These are phyloP conservation scores for Eucalyptus erythrocorys DNA, from an alignment of 345 rosid species.

Conservation along the genomic window DNA sequence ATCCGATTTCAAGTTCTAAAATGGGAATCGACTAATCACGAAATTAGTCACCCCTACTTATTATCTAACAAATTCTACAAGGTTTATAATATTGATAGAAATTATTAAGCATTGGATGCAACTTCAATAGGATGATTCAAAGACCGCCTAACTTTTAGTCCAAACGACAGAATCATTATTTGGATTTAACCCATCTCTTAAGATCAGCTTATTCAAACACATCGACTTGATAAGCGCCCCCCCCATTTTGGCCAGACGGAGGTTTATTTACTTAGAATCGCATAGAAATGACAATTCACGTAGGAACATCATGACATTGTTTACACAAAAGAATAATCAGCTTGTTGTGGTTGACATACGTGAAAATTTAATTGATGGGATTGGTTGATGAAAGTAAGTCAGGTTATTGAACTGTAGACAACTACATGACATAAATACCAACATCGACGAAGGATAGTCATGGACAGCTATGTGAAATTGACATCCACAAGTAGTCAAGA, in stretches of 20 bases:
- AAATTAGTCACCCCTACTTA: background rate
- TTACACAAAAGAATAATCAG: background rate
- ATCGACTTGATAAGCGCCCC: no score
- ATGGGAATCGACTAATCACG: rapidly evolving
- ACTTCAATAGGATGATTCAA: background rate
- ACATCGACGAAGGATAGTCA: background rate
- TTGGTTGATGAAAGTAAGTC: background rate
- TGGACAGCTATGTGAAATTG: background rate
- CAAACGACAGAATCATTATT: background rate
- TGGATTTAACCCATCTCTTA: background rate
- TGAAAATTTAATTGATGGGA: background rate
- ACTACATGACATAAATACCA: no score
- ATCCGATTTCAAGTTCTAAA: no score
- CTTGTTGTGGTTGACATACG: background rate
- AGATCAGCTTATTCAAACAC: background rate
- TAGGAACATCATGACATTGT: background rate
- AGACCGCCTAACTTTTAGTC: background rate
- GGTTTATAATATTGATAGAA: background rate
- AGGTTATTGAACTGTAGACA: background rate
- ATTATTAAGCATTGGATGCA: background rate
- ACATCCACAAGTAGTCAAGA: background rate
- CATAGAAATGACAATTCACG: background rate
- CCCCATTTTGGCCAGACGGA: background rate
- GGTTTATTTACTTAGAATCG: background rate
- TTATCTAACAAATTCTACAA: background rate